Conservation (phyloP, 2,329 filamentous ascomycete genomes). For the Dryadomyces quercus-mongolicae region DNA sequence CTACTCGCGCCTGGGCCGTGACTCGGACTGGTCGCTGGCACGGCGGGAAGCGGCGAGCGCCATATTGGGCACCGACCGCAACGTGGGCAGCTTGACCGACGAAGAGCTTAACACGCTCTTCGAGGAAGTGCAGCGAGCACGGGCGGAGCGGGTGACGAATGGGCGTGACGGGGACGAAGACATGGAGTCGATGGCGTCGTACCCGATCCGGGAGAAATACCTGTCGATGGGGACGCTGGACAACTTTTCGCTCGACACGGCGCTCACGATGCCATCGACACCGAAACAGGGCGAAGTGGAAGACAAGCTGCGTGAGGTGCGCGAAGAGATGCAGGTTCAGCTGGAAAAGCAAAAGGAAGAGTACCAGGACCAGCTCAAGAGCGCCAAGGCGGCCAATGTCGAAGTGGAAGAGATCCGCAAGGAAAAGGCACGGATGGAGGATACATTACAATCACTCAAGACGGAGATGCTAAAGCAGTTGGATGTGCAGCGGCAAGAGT, state of each 20-base stretch:
- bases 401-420: constrained; percentile 74
- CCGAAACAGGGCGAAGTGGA: constrained; percentile 66
- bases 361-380: constrained; percentile 65
- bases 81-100: constrained; percentile 78
- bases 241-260: constrained; percentile 91
- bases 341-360: constrained; percentile 77
- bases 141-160: constrained; percentile 59
- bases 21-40: constrained; percentile 92
- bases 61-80: constrained; percentile 81
- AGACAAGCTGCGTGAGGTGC: constrained; percentile 59
- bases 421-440: constrained; percentile 78
- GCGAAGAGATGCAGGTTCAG: constrained; percentile 73
- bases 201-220: constrained; percentile 85
- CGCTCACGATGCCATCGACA: constrained; percentile 86
- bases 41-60: constrained; percentile 86
- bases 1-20: constrained; percentile 50
- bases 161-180: constrained; percentile 77
- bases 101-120: constrained; percentile 90
- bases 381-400: constrained; percentile 59
- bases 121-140: constrained; percentile 81
- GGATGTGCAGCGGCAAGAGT: constrained; percentile 69
- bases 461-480: constrained; percentile 83
- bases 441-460: constrained; percentile 64
- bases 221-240: constrained; percentile 89
- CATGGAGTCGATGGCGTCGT: constrained; percentile 78